These are phyloP conservation scores for Fusarium sp. DNA, from an alignment of 2,329 filamentous ascomycete species.

Conservation along the genomic window DNA sequence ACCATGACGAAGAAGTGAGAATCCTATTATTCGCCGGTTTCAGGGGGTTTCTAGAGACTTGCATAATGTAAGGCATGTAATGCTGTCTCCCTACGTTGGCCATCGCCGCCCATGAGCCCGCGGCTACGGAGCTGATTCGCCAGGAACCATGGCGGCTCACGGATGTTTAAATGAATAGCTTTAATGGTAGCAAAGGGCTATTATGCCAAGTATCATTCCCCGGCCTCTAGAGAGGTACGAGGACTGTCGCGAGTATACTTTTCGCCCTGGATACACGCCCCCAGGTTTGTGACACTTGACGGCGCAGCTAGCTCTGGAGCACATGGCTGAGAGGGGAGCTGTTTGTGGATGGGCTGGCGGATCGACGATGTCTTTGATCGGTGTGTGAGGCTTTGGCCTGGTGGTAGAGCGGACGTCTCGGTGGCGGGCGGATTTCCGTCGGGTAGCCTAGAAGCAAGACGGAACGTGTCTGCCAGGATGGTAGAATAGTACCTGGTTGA, in stretches of 20 bases:
- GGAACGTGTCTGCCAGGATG: constrained; percentile 15
- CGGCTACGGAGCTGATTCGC: constrained; percentile 42
- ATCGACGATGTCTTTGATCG: constrained; percentile 28
- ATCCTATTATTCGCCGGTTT: constrained; percentile 14
- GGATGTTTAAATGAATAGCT: constrained; percentile 17
- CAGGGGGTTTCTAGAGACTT: constrained; percentile 19
- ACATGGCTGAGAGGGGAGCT: constrained; percentile 42
- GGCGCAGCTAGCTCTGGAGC: constrained; percentile 25
- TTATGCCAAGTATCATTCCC: neutral
- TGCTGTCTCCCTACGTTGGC: constrained; percentile 11
- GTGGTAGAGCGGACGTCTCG: constrained; percentile 21
- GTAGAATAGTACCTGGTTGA: constrained; percentile 11
- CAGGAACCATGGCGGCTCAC: constrained; percentile 7
- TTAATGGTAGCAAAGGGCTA: neutral
- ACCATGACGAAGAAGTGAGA: constrained; percentile 27
- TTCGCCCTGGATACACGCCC: constrained; percentile 34
- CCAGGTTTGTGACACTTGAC: constrained; percentile 20
- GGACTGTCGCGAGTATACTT: constrained; percentile 7
- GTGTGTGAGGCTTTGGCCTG: constrained; percentile 30
- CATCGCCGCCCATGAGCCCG: constrained; percentile 42
- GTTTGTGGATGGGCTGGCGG: constrained; percentile 41
- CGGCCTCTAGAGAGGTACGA: constrained; percentile 19
- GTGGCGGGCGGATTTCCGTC: constrained; percentile 22
- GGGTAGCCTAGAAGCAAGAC: constrained; percentile 30
- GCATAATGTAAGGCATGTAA: constrained; percentile 31